A percentile compares a stretch with the other conserved stretches of the same genome.
Conservation (phyloP, 1,139 yeast genomes). For the Geotrichum candidum region DNA sequence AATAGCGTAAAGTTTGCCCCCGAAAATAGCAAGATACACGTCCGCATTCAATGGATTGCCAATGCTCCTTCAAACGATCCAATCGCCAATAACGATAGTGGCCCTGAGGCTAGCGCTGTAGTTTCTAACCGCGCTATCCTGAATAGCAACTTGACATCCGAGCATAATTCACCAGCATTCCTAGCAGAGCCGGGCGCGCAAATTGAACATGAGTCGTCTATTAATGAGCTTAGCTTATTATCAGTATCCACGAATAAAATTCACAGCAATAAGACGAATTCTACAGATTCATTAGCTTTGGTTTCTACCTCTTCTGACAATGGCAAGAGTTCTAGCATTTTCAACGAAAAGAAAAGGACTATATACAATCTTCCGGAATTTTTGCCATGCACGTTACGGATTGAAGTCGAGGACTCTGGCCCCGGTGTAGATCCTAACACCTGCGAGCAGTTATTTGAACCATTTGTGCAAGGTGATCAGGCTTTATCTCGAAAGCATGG, state of each 20-base stretch:
- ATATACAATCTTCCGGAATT: neutral
- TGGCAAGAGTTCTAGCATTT: neutral
- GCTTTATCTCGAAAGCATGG: constrained; percentile 87
- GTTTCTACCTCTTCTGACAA: neutral
- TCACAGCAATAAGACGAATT: neutral
- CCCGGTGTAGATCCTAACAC: constrained; percentile 81
- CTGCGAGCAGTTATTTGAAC: constrained; percentile 85
- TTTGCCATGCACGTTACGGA: constrained; percentile 34
- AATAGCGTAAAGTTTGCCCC: constrained; percentile 88
- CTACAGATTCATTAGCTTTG: neutral
- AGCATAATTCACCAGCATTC: no score
- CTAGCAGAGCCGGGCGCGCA: no score
- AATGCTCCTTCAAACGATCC: neutral
- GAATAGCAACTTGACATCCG: no score
- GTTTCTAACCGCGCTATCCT: no score
- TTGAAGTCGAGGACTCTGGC: constrained; percentile 66
- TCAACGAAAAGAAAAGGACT: neutral
- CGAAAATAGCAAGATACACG: constrained; percentile 64
- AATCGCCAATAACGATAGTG: no score
- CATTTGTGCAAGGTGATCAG: constrained; percentile 95
- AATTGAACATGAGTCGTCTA: no score
- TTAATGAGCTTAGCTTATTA: no score
- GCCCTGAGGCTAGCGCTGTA: no score
- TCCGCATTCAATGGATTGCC: constrained; percentile 52
- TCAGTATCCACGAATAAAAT: no score